A percentile compares a stretch with the other conserved stretches of the same genome.
Conservation (phyloP, 169 alveolate genomes). For the Cryptosporidium sp. region DNA sequence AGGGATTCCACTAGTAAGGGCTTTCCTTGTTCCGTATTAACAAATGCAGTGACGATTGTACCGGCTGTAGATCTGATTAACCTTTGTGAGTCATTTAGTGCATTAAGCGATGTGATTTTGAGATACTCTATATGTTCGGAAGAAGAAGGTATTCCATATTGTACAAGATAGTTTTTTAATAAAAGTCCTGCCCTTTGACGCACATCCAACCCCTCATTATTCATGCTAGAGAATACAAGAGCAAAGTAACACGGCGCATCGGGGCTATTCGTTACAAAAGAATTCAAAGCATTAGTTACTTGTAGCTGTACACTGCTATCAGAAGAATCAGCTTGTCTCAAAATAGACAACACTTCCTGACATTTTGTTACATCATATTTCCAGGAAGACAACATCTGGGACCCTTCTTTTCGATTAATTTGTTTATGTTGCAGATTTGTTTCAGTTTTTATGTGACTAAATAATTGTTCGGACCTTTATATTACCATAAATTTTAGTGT, state of each 20-base stretch:
- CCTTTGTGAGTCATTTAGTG: slow-evolving; percentile 77
- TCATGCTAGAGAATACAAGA: slow-evolving; percentile 30
- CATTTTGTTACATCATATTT: slow-evolving; percentile 28
- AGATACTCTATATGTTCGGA: slow-evolving; percentile 75
- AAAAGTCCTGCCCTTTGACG: slow-evolving; percentile 86
- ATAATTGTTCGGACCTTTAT: not conserved
- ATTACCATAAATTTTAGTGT: not conserved
- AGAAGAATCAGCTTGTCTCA: slow-evolving; percentile 68
- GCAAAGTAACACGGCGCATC: slow-evolving; percentile 74
- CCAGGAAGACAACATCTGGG: slow-evolving; percentile 70
- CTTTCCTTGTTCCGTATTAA: slow-evolving; percentile 81
- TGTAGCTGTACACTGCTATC: slow-evolving; percentile 67
- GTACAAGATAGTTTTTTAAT: slow-evolving; percentile 80
- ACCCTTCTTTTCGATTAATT: not conserved
- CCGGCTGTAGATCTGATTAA: slow-evolving; percentile 83
- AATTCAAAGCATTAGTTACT: slow-evolving; percentile 62
- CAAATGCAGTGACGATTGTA: slow-evolving; percentile 81
- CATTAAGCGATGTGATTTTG: slow-evolving; percentile 68
- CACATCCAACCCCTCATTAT: slow-evolving; percentile 76
- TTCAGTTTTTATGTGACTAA: not conserved
- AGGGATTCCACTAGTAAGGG: slow-evolving; percentile 81
- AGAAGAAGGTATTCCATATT: slow-evolving; percentile 75
- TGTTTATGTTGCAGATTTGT: not conserved
- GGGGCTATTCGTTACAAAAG: slow-evolving; percentile 12
- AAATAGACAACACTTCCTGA: slow-evolving; percentile 42